Conservation (phyloP, 805 yeast genomes). For the Saturnispora sanitii region DNA sequence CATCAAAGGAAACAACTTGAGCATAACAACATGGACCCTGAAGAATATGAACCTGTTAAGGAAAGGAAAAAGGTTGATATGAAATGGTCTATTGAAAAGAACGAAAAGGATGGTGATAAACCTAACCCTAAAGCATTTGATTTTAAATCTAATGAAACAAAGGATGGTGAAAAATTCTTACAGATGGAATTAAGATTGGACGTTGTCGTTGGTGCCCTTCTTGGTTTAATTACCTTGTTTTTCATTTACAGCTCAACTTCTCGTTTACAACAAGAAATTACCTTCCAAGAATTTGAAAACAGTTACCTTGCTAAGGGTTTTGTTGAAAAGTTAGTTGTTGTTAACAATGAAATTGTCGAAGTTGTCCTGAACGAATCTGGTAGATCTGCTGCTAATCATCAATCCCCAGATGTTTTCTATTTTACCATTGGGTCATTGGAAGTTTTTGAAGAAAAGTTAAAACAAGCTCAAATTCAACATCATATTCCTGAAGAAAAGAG, state of each 20-base stretch:
- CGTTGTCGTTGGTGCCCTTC: slow-evolving; percentile 2
- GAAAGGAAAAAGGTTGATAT: slow-evolving; percentile 9
- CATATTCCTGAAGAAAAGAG: slow-evolving; percentile 60
- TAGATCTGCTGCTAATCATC: slow-evolving; percentile 23
- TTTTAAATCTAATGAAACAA: slow-evolving; percentile 9
- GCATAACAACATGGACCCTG: slow-evolving; percentile 10
- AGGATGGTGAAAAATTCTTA: slow-evolving; percentile 10
- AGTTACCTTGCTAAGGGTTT: slow-evolving; percentile 67
- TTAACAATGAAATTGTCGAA: slow-evolving; percentile 63
- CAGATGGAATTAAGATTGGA: slow-evolving; percentile 16
- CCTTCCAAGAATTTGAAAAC: slow-evolving; percentile 71
- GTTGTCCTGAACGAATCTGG: slow-evolving; percentile 47
- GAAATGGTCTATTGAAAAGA: slow-evolving; percentile 5
- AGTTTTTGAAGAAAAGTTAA: slow-evolving; percentile 75
- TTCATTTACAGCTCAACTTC: slow-evolving; percentile 19
- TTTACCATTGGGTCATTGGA: slow-evolving; percentile 88
- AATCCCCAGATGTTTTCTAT: slow-evolving; percentile 26
- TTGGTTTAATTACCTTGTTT: slow-evolving; percentile 14
- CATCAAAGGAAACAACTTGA: slow-evolving; percentile 23
- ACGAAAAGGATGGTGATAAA: slow-evolving; percentile 5
- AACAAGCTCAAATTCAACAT: slow-evolving; percentile 57
- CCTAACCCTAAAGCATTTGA: slow-evolving; percentile 10
- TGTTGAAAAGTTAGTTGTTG: slow-evolving; percentile 63
- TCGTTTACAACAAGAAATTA: slow-evolving; percentile 24
- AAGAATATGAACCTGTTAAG: slow-evolving; percentile 17